A percentile compares a stretch with the other conserved stretches of the same genome.
phyloP scores from a whole-genome alignment of 1,284 basidiomycete species.

The Ganoderma sinense region DNA sequence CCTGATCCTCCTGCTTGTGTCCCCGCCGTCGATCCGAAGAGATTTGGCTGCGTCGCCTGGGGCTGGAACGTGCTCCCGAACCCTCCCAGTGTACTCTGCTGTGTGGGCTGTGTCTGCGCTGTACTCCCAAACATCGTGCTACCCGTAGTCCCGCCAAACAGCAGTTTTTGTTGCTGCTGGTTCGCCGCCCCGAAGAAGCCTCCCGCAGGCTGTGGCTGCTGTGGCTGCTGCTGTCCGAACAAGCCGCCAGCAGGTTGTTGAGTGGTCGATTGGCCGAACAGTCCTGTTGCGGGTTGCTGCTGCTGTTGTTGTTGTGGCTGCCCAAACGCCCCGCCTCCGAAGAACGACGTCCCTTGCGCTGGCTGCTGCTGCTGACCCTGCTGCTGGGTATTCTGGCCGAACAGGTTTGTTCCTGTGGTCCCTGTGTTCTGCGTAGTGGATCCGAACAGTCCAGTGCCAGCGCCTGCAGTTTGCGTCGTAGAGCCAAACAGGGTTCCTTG shows the following conservation, averaged over 20 bases:
- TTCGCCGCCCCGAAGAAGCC: conserved; percentile 2
- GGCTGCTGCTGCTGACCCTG: conserved; percentile 41
- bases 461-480: conserved; percentile 17
- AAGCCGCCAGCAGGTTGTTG: conserved; percentile 21
- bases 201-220: background rate
- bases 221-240: conserved; percentile 27
- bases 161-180: conserved; percentile 21
- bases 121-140: conserved; percentile 23
- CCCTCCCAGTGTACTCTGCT: conserved; percentile 25
- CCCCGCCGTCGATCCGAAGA: conserved; percentile 25
- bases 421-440: conserved; percentile 19
- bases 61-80: conserved; percentile 25
- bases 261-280: conserved; percentile 1
- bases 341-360: conserved; percentile 39
- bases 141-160: conserved; percentile 20
- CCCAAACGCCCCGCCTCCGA: conserved; percentile 45
- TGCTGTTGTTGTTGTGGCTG: conserved; percentile 41
- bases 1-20: conserved; percentile 18
- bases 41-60: conserved; percentile 20
- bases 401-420: conserved; percentile 29
- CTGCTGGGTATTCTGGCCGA: conserved; percentile 42
- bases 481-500: conserved; percentile 33
- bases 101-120: conserved; percentile 27
- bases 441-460: conserved; percentile 12
- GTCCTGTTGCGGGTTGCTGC: conserved; percentile 14